Evolutionary conservation across 345 rosid genomes (phyloP), one percentile per base, ranked within the genome.

Genomic region (Salix caprea): DNA sequence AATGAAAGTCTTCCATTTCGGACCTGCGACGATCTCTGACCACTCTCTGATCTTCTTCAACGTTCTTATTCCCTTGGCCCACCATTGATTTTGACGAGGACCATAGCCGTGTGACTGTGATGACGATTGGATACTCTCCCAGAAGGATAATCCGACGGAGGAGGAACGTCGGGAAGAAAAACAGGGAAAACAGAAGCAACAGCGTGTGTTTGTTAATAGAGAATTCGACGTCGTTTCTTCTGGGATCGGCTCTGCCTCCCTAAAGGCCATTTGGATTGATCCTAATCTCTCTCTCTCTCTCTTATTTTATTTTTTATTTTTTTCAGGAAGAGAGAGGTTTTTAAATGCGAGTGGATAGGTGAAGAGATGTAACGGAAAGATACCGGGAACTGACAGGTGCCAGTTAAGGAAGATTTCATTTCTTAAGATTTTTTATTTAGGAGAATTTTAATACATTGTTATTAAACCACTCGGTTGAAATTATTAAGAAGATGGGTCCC

Each of bases 1-100:
- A 23, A 96, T 92, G 84, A 96, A 96, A 26, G 97, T 96, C 82
- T 96, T 96, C 99, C 98, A 96, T 74, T 81, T 86, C 13, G 99
- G 99, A 0, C 99, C 98, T n/a, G 97, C 99, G 8, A 87, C 90
- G 89, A 96, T 82, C 84, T 93, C 98, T 1, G 99, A 93, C 98
- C 97, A 93, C 85, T 92, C 97, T 8, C 98, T 90, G 44, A 92
- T 62, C 87, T 85, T 91, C 78, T 69, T 77, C 0, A 90, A 65
- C 50, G 90, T 85, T 56, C 73, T 34, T 24, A 88, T 77, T 2
- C 92, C 89, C 2, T 86, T 84, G 3, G 77, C 52, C 99, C 97
- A 91, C 86, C 94, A 88, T 66, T 67, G 80, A 39, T 34, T 66
- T 7, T 1, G 69, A 34, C 19, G 46, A 18, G 13, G 54, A 16